Base-by-base conservation (phyloP, 2,329 filamentous ascomycete genomes). In the Fusarium sp. region DNA sequence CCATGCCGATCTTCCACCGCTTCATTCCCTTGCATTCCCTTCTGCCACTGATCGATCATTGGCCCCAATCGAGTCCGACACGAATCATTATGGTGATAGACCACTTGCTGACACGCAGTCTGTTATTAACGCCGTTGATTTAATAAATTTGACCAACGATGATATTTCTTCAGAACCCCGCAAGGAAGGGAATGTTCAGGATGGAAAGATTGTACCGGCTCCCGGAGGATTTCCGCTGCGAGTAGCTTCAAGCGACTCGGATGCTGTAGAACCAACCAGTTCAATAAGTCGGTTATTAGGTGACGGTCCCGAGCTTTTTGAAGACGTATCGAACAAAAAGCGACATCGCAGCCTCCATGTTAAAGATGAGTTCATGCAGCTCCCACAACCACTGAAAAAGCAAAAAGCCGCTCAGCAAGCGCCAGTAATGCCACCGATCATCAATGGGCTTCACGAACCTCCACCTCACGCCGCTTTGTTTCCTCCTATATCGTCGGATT, bases 381-480 rank as follows among this genome's bases (percentile, higher is more conserved):
- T 92, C 22, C 90, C 90, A 2, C 89, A 91, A 76, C 90, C 90
- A 7, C 84, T 89, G 54, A 91, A 91, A 83, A 91, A 91, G 78
- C 89, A 90, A 74, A 91, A 90, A 78, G 87, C 90, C 7, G 84
- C 86, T 18, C 86, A 88, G 70, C 87, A 89, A 75, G 83, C 85
- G 10, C 86, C 81, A 15, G 83, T 76, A 51, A 88, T 90, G 78
- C 90, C 90, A 14, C 90, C 90, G 60, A 92, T 92, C 70, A 91
- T 92, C 79, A 90, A 90, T 69, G 90, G 90, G 56, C 83, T 92
- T 10, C 87, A 89, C 73, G 88, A 91, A 74, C 90, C 90, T 5
- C 90, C 90, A 6, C 89, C 88, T 7, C 85, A 90, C 63, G 87
- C 88, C 55, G 87, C 88, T 47, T 82, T 91, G n/a, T 91, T 92